phyloP scores from a whole-genome alignment of 208 protist species.

The Kentomonas sorsogonicus region DNA sequence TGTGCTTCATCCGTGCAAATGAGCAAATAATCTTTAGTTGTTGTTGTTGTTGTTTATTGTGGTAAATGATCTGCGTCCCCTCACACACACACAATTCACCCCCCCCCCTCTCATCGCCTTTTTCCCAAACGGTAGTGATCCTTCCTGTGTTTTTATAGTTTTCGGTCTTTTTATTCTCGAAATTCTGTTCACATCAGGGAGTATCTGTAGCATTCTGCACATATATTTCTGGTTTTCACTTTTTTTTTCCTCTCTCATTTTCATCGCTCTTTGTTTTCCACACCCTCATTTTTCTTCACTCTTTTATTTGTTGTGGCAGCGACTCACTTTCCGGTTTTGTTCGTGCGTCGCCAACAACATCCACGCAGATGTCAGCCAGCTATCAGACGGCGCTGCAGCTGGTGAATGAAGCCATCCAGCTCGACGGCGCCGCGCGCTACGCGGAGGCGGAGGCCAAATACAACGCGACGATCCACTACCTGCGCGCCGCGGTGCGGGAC shows the following conservation, averaged over 20 bases:
- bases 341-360: neutral
- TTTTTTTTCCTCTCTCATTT: slow-evolving; percentile 8
- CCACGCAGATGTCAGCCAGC: slow-evolving; percentile 8
- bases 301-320: neutral
- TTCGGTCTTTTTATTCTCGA: too few species aligned
- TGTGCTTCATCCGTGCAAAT: too few species aligned
- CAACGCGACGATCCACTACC: slow-evolving; percentile 40
- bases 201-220: too few species aligned
- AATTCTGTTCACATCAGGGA: too few species aligned
- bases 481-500: slow-evolving; percentile 32
- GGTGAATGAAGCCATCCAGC: slow-evolving; percentile 49
- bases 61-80: too few species aligned
- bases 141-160: too few species aligned
- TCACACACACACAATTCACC: too few species aligned
- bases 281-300: neutral
- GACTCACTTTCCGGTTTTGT: neutral
- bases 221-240: neutral
- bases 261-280: slow-evolving; percentile 6
- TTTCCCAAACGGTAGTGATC: too few species aligned
- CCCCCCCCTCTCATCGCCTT: too few species aligned
- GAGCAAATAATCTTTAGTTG: too few species aligned
- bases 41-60: too few species aligned
- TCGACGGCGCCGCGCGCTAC: slow-evolving; percentile 37
- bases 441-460: slow-evolving; percentile 72
- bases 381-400: too few species aligned